Evolutionary conservation across 768 basidiomycete genomes (phyloP).

Genomic region (Lactifluus echinatus): DNA sequence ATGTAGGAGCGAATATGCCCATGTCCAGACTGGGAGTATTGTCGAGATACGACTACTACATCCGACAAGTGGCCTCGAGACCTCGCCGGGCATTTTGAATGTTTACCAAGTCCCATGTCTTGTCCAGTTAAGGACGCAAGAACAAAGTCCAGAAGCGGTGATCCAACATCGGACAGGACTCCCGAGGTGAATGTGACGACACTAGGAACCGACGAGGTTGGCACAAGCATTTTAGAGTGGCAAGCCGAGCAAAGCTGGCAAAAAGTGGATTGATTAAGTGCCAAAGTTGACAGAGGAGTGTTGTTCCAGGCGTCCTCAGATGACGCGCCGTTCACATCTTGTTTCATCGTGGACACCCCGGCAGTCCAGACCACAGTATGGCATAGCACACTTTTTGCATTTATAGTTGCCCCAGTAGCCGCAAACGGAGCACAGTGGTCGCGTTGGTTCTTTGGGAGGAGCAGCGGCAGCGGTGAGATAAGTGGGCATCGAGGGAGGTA

Average conservation of each 20-base stretch:
- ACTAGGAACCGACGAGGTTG: not conserved
- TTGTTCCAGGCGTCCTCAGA: constrained; percentile 29
- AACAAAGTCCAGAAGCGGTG: not conserved
- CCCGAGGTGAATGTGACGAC: not conserved
- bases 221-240: too few relatives aligned
- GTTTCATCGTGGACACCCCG: constrained; percentile 69
- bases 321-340: constrained; percentile 65
- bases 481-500: constrained; percentile 46
- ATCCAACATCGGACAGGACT: not conserved
- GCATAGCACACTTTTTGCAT: too few relatives aligned
- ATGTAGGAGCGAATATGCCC: not conserved
- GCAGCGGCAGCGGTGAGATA: constrained; percentile 66
- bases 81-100: not conserved
- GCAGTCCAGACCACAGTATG: too few relatives aligned
- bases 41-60: too few relatives aligned
- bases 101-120: not conserved
- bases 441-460: constrained; percentile 52
- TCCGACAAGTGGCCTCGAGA: not conserved
- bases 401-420: constrained; percentile 80
- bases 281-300: not conserved
- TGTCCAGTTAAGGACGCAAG: not conserved
- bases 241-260: too few relatives aligned
- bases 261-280: not conserved
- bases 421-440: constrained; percentile 76
- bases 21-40: too few relatives aligned